Evolutionary conservation across 768 basidiomycete species (phyloP).

Genomic region (Pulveroboletus sp.): DNA sequence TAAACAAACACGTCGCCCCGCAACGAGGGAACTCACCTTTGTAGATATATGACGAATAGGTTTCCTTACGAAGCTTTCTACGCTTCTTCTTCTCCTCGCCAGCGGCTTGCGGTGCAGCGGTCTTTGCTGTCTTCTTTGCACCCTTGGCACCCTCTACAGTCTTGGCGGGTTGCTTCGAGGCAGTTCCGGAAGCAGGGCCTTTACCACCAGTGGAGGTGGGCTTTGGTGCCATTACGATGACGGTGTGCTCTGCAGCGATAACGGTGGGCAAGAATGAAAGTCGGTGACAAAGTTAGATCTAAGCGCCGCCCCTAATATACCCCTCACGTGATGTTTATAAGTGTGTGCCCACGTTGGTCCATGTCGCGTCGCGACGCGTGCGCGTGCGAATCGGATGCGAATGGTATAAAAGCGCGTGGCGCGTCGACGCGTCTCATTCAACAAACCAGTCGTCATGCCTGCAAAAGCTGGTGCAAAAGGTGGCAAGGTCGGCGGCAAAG

Average conservation of each 20-base stretch:
- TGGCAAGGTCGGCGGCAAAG: conserved; percentile 52
- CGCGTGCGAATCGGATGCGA: conserved; percentile 14
- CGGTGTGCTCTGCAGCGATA: not conserved
- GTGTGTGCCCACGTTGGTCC: conserved; percentile 26
- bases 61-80: conserved; percentile 83
- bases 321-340: conserved; percentile 28
- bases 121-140: conserved; percentile 70
- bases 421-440: not conserved
- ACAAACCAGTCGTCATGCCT: conserved; percentile 20
- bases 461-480: conserved; percentile 27
- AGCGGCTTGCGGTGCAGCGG: conserved; percentile 50
- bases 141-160: conserved; percentile 55
- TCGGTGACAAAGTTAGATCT: conserved; percentile 3
- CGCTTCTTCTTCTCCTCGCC: conserved; percentile 85
- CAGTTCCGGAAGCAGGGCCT: conserved; percentile 54
- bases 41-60: conserved; percentile 91
- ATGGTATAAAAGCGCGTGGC: conserved; percentile 22
- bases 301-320: conserved; percentile 34
- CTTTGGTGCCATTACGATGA: conserved; percentile 47
- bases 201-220: conserved; percentile 74
- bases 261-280: conserved; percentile 18
- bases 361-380: conserved; percentile 39
- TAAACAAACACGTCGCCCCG: not conserved
- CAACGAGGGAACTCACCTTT: conserved; percentile 51
- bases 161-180: conserved; percentile 63